phyloP scores from a whole-genome alignment of 1,284 basidiomycete genomes.

The Pisolithus thermaeus region DNA sequence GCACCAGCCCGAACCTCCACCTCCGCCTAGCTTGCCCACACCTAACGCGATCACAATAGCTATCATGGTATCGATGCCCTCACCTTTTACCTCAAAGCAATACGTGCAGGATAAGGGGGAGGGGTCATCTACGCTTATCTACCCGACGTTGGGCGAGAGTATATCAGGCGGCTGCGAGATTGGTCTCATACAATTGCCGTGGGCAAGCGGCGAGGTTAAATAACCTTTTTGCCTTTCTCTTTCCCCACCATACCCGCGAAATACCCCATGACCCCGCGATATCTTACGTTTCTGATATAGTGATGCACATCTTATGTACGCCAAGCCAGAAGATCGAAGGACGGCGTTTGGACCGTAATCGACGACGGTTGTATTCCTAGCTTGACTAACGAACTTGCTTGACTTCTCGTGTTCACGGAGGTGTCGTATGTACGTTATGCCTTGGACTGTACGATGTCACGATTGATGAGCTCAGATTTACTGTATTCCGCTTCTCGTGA shows the following conservation, averaged over 20 bases:
- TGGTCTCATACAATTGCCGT: slow-evolving; percentile 24
- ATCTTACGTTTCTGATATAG: too few relatives aligned
- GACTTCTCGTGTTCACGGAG: too few relatives aligned
- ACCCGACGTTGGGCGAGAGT: slow-evolving; percentile 9
- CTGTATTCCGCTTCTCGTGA: too few relatives aligned
- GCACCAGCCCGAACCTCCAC: slow-evolving; percentile 5
- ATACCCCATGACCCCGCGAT: background rate
- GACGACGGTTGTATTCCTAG: too few relatives aligned
- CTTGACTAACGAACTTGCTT: too few relatives aligned
- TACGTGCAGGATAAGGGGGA: background rate
- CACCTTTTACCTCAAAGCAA: slow-evolving; percentile 1
- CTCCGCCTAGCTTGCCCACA: slow-evolving; percentile 3
- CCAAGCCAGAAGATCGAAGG: too few relatives aligned
- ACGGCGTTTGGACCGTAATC: too few relatives aligned
- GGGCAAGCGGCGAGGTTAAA: slow-evolving; percentile 14
- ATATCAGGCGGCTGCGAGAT: slow-evolving; percentile 26
- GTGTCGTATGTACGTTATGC: too few relatives aligned
- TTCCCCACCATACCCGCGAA: background rate
- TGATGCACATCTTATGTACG: too few relatives aligned
- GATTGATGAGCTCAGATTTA: too few relatives aligned
- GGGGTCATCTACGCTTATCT: background rate
- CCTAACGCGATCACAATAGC: slow-evolving; percentile 25
- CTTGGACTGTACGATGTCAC: too few relatives aligned
- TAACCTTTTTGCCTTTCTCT: background rate
- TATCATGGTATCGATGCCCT: slow-evolving; percentile 31